Conservation (phyloP, 2,329 filamentous ascomycete genomes). For the Ophiostoma ips region DNA sequence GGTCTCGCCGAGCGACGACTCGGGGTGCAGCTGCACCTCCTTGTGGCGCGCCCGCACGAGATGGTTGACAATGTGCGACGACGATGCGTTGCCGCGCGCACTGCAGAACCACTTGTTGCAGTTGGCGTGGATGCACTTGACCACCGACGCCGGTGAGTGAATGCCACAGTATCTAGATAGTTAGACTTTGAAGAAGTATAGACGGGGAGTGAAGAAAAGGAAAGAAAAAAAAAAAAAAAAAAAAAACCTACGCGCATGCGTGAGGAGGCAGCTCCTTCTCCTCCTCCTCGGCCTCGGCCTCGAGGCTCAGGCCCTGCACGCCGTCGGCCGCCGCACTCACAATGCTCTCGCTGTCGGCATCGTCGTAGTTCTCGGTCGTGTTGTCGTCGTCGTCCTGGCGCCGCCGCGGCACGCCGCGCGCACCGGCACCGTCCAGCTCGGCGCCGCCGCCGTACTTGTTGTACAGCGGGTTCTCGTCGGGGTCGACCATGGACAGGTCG, state of each 20-base stretch:
- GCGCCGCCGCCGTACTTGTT: slow-evolving; percentile 48
- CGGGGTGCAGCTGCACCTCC: slow-evolving; percentile 92
- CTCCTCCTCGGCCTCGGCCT: slow-evolving; percentile 49
- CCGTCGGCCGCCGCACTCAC: slow-evolving; percentile 71
- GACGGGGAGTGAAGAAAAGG: no score
- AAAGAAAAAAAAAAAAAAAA: slow-evolving; percentile 10
- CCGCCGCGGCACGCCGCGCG: slow-evolving; percentile 20
- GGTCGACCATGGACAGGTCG: slow-evolving; percentile 53
- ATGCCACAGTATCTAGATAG: slow-evolving; percentile 96
- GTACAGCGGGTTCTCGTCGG: slow-evolving; percentile 71
- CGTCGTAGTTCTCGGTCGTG: slow-evolving; percentile 67
- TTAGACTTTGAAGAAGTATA: no score
- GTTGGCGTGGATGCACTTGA: slow-evolving; percentile 88
- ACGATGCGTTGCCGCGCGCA: slow-evolving; percentile 88
- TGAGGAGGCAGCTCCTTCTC: slow-evolving; percentile 86
- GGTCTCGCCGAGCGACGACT: slow-evolving; percentile 86
- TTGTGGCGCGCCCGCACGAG: slow-evolving; percentile 95
- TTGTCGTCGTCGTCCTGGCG: slow-evolving; percentile 77
- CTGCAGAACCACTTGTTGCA: slow-evolving; percentile 99
- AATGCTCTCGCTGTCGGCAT: slow-evolving; percentile 64
- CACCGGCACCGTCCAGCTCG: slow-evolving; percentile 22
- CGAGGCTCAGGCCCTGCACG: slow-evolving; percentile 47
- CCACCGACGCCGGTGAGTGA: slow-evolving; percentile 85
- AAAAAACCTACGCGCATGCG: slow-evolving; percentile 79
- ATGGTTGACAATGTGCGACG: slow-evolving; percentile 96